Percentiles rank a stretch among this genome's conserved stretches.
phyloP scores from a whole-genome alignment of 495 filamentous ascomycete species.

The Rostrohypoxylon terebratum region DNA sequence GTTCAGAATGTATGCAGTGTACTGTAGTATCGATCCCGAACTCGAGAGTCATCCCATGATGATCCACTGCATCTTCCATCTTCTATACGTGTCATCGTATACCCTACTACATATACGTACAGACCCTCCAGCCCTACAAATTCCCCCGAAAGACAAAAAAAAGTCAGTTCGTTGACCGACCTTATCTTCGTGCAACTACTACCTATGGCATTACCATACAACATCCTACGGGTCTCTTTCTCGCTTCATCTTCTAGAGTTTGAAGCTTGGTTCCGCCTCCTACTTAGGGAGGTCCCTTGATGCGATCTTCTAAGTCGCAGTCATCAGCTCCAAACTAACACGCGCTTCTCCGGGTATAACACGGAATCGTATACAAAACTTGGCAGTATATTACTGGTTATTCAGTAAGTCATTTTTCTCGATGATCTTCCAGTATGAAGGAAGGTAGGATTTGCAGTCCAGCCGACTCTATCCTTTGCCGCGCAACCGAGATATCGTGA shows the following conservation, averaged over 20 bases:
- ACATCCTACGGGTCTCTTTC: conserved; percentile 16
- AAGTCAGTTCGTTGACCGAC: conserved; percentile 5
- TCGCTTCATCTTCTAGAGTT: conserved; percentile 10
- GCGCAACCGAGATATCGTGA: conserved; percentile 25
- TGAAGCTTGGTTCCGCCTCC: conserved; percentile 6
- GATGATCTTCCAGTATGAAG: conserved; percentile 19
- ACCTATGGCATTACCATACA: conserved; percentile 17
- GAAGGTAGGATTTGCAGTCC: conserved; percentile 41
- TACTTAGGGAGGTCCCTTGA: conserved; percentile 9
- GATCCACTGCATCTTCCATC: conserved; percentile 16
- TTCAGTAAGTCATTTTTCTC: conserved; percentile 7
- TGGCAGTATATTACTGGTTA: conserved; percentile 9
- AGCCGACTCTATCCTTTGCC: conserved; percentile 17
- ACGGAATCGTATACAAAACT: conserved; percentile 12
- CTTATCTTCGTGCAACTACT: conserved; percentile 31
- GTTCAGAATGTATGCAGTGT: conserved; percentile 35
- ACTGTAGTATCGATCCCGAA: conserved; percentile 24
- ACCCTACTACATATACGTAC: conserved; percentile 33
- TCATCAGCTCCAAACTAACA: conserved; percentile 9
- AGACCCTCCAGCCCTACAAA: conserved; percentile 32
- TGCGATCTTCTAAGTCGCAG: background rate
- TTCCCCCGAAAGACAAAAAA: conserved; percentile 3
- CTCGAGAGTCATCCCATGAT: conserved; percentile 11
- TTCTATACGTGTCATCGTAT: conserved; percentile 27
- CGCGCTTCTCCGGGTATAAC: background rate